These are phyloP conservation scores for Penicillium sp. DNA, from an alignment of 2,329 filamentous ascomycete genomes.

Conservation along the genomic window DNA sequence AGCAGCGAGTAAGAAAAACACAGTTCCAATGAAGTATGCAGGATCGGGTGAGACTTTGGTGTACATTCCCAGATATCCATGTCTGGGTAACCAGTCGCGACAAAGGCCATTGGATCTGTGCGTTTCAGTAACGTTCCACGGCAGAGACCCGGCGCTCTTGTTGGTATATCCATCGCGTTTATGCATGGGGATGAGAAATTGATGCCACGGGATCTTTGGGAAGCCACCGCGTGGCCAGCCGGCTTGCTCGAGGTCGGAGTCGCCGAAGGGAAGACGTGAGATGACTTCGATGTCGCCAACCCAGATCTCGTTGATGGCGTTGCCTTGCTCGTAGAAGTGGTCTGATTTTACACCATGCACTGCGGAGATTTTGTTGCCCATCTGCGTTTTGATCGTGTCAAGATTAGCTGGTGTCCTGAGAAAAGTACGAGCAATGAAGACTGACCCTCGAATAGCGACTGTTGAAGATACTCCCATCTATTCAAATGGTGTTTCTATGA, in stretches of 20 bases:
- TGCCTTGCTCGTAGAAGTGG: conserved; percentile 37
- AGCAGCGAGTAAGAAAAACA: background rate
- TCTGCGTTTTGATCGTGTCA: conserved; percentile 3
- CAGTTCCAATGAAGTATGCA: background rate
- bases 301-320: conserved; percentile 43
- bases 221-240: conserved; percentile 33
- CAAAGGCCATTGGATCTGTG: background rate
- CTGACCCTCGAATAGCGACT: background rate
- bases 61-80: background rate
- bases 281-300: conserved; percentile 38
- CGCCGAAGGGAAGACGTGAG: conserved; percentile 41
- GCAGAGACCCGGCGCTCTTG: background rate
- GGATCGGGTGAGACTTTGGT: background rate
- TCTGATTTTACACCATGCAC: conserved; percentile 36
- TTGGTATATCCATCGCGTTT: background rate
- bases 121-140: background rate
- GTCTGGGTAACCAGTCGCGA: background rate
- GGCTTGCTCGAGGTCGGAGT: conserved; percentile 40
- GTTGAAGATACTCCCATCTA: background rate
- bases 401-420: background rate
- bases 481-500: background rate
- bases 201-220: conserved; percentile 43
- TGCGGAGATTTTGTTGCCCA: conserved; percentile 39
- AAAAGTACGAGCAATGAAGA: background rate
- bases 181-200: conserved; percentile 39